These are phyloP conservation scores for Penicillium crustosum DNA, from an alignment of 2,329 filamentous ascomycete species.

Conservation along the genomic window DNA sequence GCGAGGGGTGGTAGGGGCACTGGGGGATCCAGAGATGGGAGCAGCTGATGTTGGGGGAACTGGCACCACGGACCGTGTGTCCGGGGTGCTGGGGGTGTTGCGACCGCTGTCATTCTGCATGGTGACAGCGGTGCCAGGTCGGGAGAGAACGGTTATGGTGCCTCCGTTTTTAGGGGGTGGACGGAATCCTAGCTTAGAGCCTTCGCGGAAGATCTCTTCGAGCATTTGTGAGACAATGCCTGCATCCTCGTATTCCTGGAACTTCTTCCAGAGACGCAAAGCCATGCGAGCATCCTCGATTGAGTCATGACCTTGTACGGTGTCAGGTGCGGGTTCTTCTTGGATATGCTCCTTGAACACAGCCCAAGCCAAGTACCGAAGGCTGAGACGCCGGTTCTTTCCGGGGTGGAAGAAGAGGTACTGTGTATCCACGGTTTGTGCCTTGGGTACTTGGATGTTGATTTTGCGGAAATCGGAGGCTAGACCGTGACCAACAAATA, in stretches of 20 bases:
- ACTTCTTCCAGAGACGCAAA: slow-evolving; percentile 84
- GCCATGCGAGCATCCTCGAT: slow-evolving; percentile 95
- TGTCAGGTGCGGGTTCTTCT: slow-evolving; percentile 59
- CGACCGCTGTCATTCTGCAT: slow-evolving; percentile 42
- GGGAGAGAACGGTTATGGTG: slow-evolving; percentile 33
- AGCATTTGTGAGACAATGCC: slow-evolving; percentile 81
- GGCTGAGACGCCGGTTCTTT: slow-evolving; percentile 79
- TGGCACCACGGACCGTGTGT: slow-evolving; percentile 20
- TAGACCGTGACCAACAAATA: slow-evolving; percentile 90
- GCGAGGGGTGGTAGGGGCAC: slow-evolving; percentile 42
- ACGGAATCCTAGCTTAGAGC: slow-evolving; percentile 58
- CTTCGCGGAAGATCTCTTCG: slow-evolving; percentile 77
- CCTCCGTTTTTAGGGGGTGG: slow-evolving; percentile 49
- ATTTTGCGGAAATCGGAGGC: slow-evolving; percentile 96
- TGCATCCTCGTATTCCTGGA: slow-evolving; percentile 82
- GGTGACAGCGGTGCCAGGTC: slow-evolving; percentile 42
- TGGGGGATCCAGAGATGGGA: slow-evolving; percentile 21
- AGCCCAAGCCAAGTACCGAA: slow-evolving; percentile 89
- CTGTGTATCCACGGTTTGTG: slow-evolving; percentile 91
- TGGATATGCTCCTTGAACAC: slow-evolving; percentile 94
- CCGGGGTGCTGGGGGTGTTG: slow-evolving; percentile 44
- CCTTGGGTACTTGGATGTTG: slow-evolving; percentile 90
- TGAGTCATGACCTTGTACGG: slow-evolving; percentile 70
- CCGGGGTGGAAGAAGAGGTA: slow-evolving; percentile 82
- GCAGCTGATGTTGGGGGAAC: slow-evolving; percentile 5